phyloP scores from a whole-genome alignment of 1,284 basidiomycete species.

The Ceratobasidium papillatum region DNA sequence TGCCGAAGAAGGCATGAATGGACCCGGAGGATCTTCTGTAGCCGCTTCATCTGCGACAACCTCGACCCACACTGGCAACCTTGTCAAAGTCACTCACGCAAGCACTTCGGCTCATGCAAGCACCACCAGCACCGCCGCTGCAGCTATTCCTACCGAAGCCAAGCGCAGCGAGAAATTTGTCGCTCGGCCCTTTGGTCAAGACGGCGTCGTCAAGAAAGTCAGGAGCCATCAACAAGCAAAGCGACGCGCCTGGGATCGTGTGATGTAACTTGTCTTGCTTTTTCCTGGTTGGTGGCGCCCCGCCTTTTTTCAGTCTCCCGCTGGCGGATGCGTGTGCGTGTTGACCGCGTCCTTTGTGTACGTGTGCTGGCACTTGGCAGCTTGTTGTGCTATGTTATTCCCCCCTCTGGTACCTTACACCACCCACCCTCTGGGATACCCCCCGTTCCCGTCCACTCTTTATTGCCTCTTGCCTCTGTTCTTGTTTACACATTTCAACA shows the following conservation, averaged over 20 bases:
- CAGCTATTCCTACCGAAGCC: neutral
- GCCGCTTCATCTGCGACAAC: neutral
- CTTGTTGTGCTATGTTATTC: neutral
- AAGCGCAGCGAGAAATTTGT: slow-evolving; percentile 24
- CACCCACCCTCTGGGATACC: slow-evolving; percentile 1
- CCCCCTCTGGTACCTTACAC: neutral
- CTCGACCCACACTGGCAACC: slow-evolving; percentile 6
- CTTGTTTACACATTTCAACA: neutral
- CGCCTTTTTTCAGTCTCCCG: slow-evolving; percentile 18
- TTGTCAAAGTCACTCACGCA: slow-evolving; percentile 25
- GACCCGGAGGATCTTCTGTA: slow-evolving; percentile 9
- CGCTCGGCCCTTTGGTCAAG: slow-evolving; percentile 22
- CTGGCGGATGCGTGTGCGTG: slow-evolving; percentile 28
- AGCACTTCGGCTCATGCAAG: slow-evolving; percentile 3
- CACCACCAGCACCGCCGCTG: neutral
- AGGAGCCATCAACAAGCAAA: slow-evolving; percentile 16
- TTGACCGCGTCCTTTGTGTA: slow-evolving; percentile 29
- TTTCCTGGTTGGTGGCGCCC: neutral
- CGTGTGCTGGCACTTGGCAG: slow-evolving; percentile 29
- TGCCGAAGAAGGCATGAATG: slow-evolving; percentile 58
- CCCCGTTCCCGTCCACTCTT: slow-evolving; percentile 33
- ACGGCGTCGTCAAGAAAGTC: slow-evolving; percentile 16
- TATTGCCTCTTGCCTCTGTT: neutral
- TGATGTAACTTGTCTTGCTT: neutral
- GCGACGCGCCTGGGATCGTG: slow-evolving; percentile 18